Conservation (phyloP, 345 rosid species). For the Physaria fendleri region DNA sequence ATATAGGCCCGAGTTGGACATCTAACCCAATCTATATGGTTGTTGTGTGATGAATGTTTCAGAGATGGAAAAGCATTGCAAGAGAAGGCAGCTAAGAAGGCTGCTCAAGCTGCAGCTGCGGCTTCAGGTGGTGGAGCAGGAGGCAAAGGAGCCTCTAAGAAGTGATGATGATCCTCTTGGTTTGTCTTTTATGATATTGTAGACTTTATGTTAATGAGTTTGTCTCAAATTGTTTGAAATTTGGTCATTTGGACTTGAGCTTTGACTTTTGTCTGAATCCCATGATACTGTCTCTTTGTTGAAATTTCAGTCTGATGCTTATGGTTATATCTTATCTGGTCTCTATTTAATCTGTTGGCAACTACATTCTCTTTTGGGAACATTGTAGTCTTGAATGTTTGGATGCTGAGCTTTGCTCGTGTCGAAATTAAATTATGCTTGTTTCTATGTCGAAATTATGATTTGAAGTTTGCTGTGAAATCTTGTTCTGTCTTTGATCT, state of each 20-base stretch:
- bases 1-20: too few relatives aligned
- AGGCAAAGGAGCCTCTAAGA: conserved; percentile 35
- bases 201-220: not conserved
- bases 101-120: conserved; percentile 50
- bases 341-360: not conserved
- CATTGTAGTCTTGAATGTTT: too few relatives aligned
- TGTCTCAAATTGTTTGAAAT: not conserved
- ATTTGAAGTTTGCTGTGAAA: too few relatives aligned
- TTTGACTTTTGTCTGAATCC: not conserved
- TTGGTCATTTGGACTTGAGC: not conserved
- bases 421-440: too few relatives aligned
- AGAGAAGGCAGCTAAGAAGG: conserved; percentile 84
- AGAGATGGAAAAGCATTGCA: conserved; percentile 92
- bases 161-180: conserved; percentile 10
- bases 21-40: not conserved
- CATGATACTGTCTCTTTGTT: not conserved
- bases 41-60: not conserved
- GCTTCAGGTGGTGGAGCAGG: conserved; percentile 30
- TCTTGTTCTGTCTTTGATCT: too few relatives aligned
- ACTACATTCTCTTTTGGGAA: not conserved
- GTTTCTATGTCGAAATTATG: too few relatives aligned
- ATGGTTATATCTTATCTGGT: not conserved
- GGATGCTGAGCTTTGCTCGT: too few relatives aligned
- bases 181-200: not conserved
- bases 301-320: conserved; percentile 2